phyloP scores from a whole-genome alignment of 2,329 filamentous ascomycete genomes.

The Dothidotthia symphoricarpi region DNA sequence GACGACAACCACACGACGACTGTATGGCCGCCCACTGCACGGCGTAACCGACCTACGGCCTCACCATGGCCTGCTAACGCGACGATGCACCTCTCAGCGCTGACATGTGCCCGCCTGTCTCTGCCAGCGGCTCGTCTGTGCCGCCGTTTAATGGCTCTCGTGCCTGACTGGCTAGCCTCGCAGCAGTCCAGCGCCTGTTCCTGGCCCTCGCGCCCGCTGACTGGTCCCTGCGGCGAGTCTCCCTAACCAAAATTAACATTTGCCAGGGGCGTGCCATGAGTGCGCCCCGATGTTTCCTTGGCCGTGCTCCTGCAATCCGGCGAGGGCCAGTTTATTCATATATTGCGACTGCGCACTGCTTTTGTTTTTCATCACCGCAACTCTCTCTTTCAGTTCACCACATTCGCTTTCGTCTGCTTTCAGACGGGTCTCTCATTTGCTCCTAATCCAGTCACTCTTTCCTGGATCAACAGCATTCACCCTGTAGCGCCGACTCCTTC shows the following conservation, averaged over 20 bases:
- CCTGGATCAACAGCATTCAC: conserved; percentile 26
- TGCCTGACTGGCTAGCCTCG: conserved; percentile 24
- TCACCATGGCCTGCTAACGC: background rate
- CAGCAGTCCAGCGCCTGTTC: conserved; percentile 19
- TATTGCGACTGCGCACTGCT: conserved; percentile 22
- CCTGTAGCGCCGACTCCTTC: conserved; percentile 35
- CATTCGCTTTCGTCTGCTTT: conserved; percentile 37
- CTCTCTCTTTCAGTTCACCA: conserved; percentile 34
- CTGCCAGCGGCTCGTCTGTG: conserved; percentile 21
- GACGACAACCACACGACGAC: background rate
- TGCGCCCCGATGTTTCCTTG: conserved; percentile 25
- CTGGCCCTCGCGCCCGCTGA: conserved; percentile 21
- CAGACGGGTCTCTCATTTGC: conserved; percentile 38
- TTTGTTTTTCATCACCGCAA: conserved; percentile 33
- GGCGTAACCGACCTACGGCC: background rate
- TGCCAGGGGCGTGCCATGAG: conserved; percentile 30
- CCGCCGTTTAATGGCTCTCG: conserved; percentile 8
- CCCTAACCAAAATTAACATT: conserved; percentile 39
- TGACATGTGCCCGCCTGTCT: conserved; percentile 58
- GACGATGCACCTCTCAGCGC: conserved; percentile 49
- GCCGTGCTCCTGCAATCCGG: conserved; percentile 27
- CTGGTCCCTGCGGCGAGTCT: conserved; percentile 26
- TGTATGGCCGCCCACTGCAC: conserved; percentile 3
- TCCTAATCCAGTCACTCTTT: conserved; percentile 42
- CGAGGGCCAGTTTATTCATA: conserved; percentile 29